Evolutionary conservation across 768 basidiomycete species (phyloP).

Genomic region (Coprinellus micaceus): DNA sequence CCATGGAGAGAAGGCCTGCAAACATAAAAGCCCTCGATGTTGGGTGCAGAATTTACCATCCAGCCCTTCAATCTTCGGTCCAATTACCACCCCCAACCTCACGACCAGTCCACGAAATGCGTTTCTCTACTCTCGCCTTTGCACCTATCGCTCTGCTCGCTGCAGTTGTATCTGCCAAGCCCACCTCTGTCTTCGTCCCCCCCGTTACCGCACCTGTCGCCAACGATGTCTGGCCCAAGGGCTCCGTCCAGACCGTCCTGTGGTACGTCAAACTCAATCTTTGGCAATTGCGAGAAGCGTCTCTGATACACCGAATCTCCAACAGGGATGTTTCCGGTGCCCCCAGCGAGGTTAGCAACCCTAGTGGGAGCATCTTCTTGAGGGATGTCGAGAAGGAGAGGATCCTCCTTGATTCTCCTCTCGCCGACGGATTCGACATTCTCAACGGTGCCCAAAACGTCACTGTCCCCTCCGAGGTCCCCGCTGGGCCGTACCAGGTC

Average conservation of each 20-base stretch:
- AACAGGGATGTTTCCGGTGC: background rate
- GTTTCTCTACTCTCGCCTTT: too few relatives aligned
- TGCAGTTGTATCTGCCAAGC: too few relatives aligned
- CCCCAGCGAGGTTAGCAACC: background rate
- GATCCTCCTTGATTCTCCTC: background rate
- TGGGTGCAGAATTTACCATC: too few relatives aligned
- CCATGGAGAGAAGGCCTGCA: too few relatives aligned
- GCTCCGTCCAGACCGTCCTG: background rate
- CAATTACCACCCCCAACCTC: too few relatives aligned
- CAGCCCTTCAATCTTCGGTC: too few relatives aligned
- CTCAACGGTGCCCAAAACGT: background rate
- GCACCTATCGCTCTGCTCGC: too few relatives aligned
- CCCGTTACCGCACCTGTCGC: background rate
- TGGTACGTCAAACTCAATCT: background rate
- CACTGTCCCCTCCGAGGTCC: background rate
- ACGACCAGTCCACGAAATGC: too few relatives aligned
- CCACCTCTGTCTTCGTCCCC: background rate
- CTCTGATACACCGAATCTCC: background rate
- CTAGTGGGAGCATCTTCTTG: background rate
- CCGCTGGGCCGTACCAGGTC: background rate
- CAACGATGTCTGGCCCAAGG: background rate
- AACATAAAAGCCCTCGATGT: too few relatives aligned
- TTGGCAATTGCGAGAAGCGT: background rate
- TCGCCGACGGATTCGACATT: background rate
- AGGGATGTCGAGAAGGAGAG: background rate